A percentile compares a stretch with the other conserved stretches of the same genome.
Conservation (phyloP, 1,139 yeast species). For the Taiozyma onychis region DNA sequence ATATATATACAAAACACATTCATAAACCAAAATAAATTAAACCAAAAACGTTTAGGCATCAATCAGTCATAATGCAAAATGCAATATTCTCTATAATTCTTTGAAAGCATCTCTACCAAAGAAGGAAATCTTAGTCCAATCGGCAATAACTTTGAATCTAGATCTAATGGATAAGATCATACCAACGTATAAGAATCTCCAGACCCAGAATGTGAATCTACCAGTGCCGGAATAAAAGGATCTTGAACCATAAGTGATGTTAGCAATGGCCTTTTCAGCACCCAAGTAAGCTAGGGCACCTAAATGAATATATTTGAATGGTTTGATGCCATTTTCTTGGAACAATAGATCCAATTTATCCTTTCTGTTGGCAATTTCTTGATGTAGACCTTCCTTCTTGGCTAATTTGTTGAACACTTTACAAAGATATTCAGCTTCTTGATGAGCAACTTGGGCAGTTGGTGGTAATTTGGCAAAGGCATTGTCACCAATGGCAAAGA, state of each 20-base stretch:
- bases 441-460: constrained; percentile 97
- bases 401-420: constrained; percentile 69
- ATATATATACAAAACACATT: not conserved
- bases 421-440: constrained; percentile 85
- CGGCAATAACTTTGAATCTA: constrained; percentile 78
- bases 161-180: constrained; percentile 90
- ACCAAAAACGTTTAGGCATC: not conserved
- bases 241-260: constrained; percentile 84
- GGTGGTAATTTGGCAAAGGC: constrained; percentile 86
- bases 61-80: not conserved
- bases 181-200: constrained; percentile 89
- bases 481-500: constrained; percentile 93
- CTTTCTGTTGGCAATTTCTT: constrained; percentile 30
- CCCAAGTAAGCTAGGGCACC: constrained; percentile 85
- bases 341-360: constrained; percentile 36
- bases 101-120: constrained; percentile 80
- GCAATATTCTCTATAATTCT: constrained; percentile 25
- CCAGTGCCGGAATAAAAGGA: constrained; percentile 88
- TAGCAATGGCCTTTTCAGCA: constrained; percentile 92
- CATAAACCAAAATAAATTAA: not conserved
- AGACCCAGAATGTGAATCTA: constrained; percentile 79
- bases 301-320: constrained; percentile 60
- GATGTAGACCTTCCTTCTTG: constrained; percentile 58
- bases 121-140: constrained; percentile 82
- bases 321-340: constrained; percentile 45